Evolutionary conservation across 2,329 filamentous ascomycete species (phyloP), one percentile per base, ranked within the genome.

Genomic region (Penicillium sclerotigenum): DNA sequence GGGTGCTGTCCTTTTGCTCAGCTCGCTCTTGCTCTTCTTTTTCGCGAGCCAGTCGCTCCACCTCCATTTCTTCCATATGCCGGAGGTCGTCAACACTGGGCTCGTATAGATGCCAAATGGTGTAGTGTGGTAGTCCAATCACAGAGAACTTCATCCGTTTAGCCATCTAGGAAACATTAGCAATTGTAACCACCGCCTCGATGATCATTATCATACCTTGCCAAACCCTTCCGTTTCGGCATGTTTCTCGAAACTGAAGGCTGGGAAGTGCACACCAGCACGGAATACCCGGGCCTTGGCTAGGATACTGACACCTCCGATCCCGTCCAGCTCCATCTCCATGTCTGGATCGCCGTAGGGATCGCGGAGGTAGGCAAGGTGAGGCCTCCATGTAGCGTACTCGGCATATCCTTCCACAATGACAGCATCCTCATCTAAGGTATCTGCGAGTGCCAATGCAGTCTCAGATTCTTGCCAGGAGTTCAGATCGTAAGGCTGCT

Each of bases 401-500:
- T 99, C 94, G 57, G 94, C 94, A 71, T 99, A 99, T 18, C 94
- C 94, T 75, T 99, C 94, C 5, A 99, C 94, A 75, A 99, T 99
- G 37, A 99, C 94, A 4, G 94, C 94, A 72, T 99, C 94, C 73
- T 99, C 94, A 63, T 99, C 94, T 4, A 99, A 82, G 0, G 91
- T 96, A 62, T 99, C 93, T 11, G 94, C 94, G 36, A 99, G 82
- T 9, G 91, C 90, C 50, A 99, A 81, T 0, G 94, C 94, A 0
- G 94, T 99, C 71, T 99, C 95, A 0, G 94, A 99, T 75, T 99
- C 94, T 75, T 99, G 94, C 94, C 94, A 99, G 16, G 93, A 97
- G 74, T 99, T 99, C 66, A 99, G 75, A 76, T 99, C 94, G 73
- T 99, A 99, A 1, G 94, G 94, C 73, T 99, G 94, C 73, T 99